Percentiles rank a stretch among this genome's conserved stretches.
Conservation (phyloP, 202 grass and related monocot genomes). For the Brachypodium distachyon region DNA sequence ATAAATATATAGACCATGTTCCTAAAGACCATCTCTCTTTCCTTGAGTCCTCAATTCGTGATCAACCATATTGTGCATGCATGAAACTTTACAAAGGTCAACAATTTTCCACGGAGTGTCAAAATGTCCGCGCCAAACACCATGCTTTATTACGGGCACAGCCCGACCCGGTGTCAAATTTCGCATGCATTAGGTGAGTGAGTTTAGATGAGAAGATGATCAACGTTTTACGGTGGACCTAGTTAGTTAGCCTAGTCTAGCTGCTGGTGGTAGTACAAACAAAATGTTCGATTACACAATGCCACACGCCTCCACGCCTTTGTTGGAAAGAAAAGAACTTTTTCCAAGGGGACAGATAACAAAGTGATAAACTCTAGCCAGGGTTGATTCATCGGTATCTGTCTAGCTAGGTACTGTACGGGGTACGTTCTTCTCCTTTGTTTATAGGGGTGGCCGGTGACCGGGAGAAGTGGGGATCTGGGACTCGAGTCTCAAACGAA, state of each 20-base stretch:
- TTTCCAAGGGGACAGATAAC: not conserved
- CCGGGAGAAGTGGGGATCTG: not conserved
- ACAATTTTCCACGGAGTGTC: not conserved
- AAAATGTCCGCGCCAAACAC: not conserved
- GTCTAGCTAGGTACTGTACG: not conserved
- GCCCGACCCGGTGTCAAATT: not conserved
- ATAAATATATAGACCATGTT: not conserved
- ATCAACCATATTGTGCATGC: too few species aligned
- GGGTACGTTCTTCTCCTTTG: not conserved
- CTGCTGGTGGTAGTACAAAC: not conserved
- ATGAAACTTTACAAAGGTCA: too few species aligned
- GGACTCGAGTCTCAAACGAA: too few species aligned
- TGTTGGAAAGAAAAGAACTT: too few species aligned
- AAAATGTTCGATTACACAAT: not conserved
- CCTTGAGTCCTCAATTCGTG: too few species aligned
- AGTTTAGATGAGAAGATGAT: too few species aligned
- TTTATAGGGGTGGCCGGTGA: not conserved
- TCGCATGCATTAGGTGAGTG: conserved; percentile 14
- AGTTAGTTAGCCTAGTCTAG: too few species aligned
- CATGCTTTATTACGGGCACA: not conserved
- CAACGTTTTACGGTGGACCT: not conserved
- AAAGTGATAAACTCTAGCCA: not conserved
- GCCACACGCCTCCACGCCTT: not conserved
- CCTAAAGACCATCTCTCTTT: not conserved
- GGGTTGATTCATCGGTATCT: too few species aligned